Evolutionary conservation across 306 rosid species (phyloP), one percentile per base, ranked within the genome.

Genomic region (Gastrolobium bilobum): DNA sequence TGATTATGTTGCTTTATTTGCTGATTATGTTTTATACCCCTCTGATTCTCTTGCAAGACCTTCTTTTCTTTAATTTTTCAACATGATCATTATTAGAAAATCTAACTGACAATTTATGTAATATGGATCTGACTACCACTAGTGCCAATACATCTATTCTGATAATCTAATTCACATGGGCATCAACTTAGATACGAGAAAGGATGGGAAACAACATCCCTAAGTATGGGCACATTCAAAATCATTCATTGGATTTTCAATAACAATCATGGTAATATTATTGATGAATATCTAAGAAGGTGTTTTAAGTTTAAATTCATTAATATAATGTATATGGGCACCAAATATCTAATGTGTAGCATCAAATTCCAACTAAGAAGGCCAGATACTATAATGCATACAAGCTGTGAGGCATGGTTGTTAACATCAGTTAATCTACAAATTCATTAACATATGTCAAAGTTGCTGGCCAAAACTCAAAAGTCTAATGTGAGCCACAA

Each of bases 111-210:
- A 6, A 76, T 40, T 37, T 31, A 69, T 20, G 26, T 38, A 48
- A 79, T 71, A 20, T 71, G 40, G 66, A 79, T 47, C 50, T 47
- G 63, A 76, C 20, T 29, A 50, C 43, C 34, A 26, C 67, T 7
- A 61, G 34, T 50, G n/a, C 66, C 52, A 15, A 14, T 73, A 30
- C 33, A 59, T 20, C 15, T n/a, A 59, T 33, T 74, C 46, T 74
- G 43, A 74, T 59, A 43, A 37, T 34, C 59, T 31, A 37, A 33
- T 46, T 44, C 6, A 0, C 11, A 9, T 7, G n/a, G 26, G 68
- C 33, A 5, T n/a, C 59, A 40, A 42, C 40, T 11, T 52, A 62
- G 34, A 71, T 63, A 64, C 3, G 13, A 38, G 29, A 73, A 53
- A 66, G 33, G 64, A 72, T 52, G 8, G 10, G 13, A 67, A 56